Percentiles rank a stretch among this genome's conserved stretches.
phyloP scores from a whole-genome alignment of 2,329 filamentous ascomycete genomes.

The Penicillium sp. region DNA sequence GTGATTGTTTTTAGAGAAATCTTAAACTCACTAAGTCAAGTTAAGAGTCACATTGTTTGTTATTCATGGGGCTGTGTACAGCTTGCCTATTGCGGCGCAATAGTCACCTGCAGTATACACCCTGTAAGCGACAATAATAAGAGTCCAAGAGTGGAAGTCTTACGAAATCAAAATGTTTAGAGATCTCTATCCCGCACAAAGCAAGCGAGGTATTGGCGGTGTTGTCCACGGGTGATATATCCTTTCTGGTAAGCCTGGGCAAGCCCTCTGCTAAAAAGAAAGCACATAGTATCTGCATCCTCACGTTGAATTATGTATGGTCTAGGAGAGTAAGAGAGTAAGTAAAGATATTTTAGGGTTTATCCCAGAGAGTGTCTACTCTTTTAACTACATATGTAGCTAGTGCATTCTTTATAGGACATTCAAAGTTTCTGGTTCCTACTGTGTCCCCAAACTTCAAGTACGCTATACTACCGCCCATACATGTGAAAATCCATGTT shows the following conservation, averaged over 20 bases:
- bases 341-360: neutral
- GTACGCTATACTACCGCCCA: neutral
- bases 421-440: neutral
- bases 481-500: too few species aligned
- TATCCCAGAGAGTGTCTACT: neutral
- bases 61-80: neutral
- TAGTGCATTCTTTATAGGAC: neutral
- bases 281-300: too few species aligned
- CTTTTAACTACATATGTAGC: neutral
- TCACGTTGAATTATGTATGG: neutral
- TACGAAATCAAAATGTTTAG: neutral
- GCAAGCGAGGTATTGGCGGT: neutral
- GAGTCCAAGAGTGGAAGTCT: neutral
- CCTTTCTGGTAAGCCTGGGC: neutral
- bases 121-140: neutral
- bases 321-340: neutral
- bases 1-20: neutral
- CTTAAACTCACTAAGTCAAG: too few species aligned
- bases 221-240: neutral
- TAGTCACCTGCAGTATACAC: neutral
- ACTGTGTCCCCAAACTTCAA: too few species aligned
- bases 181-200: neutral
- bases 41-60: neutral
- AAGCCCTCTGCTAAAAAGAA: neutral
- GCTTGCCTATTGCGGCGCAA: neutral